phyloP scores from a whole-genome alignment of 306 rosid species.

The Dicorynia guianensis region DNA sequence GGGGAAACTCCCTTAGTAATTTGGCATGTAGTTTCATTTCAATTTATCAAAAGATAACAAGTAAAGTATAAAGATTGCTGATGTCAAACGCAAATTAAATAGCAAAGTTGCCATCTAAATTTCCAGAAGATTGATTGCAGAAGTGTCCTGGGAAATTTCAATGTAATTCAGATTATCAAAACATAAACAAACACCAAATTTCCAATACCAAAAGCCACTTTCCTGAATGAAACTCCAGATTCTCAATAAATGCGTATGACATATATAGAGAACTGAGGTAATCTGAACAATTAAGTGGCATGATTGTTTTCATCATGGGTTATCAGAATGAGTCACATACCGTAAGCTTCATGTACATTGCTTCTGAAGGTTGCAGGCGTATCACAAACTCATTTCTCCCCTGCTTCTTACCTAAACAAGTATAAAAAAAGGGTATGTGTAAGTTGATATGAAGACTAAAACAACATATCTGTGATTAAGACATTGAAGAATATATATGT shows the following conservation, averaged over 20 bases:
- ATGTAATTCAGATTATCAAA: not conserved
- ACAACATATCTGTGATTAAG: not conserved
- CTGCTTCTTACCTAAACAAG: constrained; percentile 69
- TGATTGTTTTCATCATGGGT: constrained; percentile 1
- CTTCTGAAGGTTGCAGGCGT: constrained; percentile 85
- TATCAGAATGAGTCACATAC: constrained; percentile 47
- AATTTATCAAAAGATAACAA: constrained; percentile 1
- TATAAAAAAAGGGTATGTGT: constrained; percentile 19
- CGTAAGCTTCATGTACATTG: constrained; percentile 90
- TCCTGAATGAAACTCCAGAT: constrained; percentile 1
- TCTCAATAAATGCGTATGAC: constrained; percentile 24
- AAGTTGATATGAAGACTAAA: constrained; percentile 1
- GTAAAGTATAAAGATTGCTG: not conserved
- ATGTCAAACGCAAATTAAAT: not conserved
- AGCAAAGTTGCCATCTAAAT: constrained; percentile 14
- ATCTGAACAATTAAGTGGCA: constrained; percentile 32
- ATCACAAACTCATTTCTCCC: constrained; percentile 93
- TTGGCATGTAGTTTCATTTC: not conserved
- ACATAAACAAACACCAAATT: not conserved
- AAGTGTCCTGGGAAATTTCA: not conserved
- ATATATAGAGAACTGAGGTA: not conserved
- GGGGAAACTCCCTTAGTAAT: constrained; percentile 17
- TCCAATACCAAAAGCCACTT: not conserved
- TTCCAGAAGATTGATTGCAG: not conserved
- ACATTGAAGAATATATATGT: constrained; percentile 4